Percentiles rank a stretch among this genome's conserved stretches.
Evolutionary conservation across 2,329 filamentous ascomycete genomes (phyloP).

Genomic region (Colletotrichum camelliae): DNA sequence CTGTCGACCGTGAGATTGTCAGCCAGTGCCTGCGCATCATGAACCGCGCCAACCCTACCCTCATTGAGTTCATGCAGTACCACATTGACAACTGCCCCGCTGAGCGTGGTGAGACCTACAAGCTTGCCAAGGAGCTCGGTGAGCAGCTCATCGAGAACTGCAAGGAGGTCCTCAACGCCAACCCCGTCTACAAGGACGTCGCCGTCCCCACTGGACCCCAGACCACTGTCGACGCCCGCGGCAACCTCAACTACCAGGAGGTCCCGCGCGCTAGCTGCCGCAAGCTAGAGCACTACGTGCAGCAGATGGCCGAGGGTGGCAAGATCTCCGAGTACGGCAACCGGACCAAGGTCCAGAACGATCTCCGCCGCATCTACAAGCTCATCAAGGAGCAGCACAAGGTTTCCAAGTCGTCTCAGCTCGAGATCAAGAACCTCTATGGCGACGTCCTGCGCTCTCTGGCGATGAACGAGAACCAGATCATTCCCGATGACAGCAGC

Average conservation of each 20-base stretch:
- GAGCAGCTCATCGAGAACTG: slow-evolving; percentile 97
- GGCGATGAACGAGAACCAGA: slow-evolving; percentile 97
- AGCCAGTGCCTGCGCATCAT: slow-evolving; percentile 99
- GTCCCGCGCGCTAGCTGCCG: slow-evolving; percentile 85
- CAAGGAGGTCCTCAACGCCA: slow-evolving; percentile 82
- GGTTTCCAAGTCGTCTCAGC: slow-evolving; percentile 92
- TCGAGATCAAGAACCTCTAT: slow-evolving; percentile 96
- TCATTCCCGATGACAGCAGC: slow-evolving; percentile 82
- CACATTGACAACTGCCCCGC: slow-evolving; percentile 99
- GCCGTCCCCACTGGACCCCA: slow-evolving; percentile 88
- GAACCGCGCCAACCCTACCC: slow-evolving; percentile 95
- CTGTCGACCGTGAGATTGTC: slow-evolving; percentile 95
- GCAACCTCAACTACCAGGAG: slow-evolving; percentile 92
- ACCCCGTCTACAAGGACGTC: slow-evolving; percentile 96
- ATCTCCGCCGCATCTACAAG: slow-evolving; percentile 94
- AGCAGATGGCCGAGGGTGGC: slow-evolving; percentile 97
- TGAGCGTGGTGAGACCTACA: slow-evolving; percentile 95
- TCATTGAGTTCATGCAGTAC: slow-evolving; percentile 99
- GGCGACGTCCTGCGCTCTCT: slow-evolving; percentile 92
- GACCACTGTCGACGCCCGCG: slow-evolving; percentile 89
- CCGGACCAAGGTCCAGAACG: slow-evolving; percentile 96
- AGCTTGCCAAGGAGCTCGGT: slow-evolving; percentile 94
- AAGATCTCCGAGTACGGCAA: slow-evolving; percentile 99
- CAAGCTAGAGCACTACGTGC: slow-evolving; percentile 98
- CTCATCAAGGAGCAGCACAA: slow-evolving; percentile 98